Evolutionary conservation across 2,329 filamentous ascomycete genomes (phyloP), one percentile per base, ranked within the genome.

Genomic region (Dactylonectria macrodidyma): DNA sequence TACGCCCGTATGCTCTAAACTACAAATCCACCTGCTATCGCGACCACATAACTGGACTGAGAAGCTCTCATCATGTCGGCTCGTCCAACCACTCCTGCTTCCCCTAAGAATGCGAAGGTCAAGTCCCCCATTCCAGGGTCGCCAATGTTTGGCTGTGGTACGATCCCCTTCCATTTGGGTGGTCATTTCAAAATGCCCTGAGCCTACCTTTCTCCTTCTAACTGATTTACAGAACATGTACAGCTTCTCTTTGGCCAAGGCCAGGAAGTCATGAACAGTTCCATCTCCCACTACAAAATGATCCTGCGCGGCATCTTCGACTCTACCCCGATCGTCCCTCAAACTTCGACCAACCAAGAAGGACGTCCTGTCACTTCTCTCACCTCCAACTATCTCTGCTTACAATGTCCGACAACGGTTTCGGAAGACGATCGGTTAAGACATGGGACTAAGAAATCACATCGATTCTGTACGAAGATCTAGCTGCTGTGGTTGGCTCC

Each of bases 261-360:
- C 52, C 88, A 89, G 69, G 89, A 91, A 69, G 88, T 89, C 16
- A 90, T 90, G 81, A 91, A 92, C 73, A 90, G 87, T 69, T 92
- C 91, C 22, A 89, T 93, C 67, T 85, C 89, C 62, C 89, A 93
- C 74, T 95, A 95, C 81, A 92, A 91, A 77, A 87, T 89, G 76
- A 89, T 94, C 67, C 84, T 95, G 46, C 87, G 91, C 67, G 88
- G 89, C 65, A 90, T 95, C 71, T 91, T 92, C 81, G 91, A 94
- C 78, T 85, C 88, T 69, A 89, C 85, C 56, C 89, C 88, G 59
- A 85, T 91, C 76, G 87, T 91, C 55, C 86, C 88, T 30, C 92
- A 92, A 79, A 93, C 90, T 6, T 90, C 87, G 66, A 91, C 88
- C 71, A 84, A 83, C 56, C 75, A 84, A 34, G 88, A 91, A 65